phyloP scores from a whole-genome alignment of 106 monocot species.

The Chionographis japonica region DNA sequence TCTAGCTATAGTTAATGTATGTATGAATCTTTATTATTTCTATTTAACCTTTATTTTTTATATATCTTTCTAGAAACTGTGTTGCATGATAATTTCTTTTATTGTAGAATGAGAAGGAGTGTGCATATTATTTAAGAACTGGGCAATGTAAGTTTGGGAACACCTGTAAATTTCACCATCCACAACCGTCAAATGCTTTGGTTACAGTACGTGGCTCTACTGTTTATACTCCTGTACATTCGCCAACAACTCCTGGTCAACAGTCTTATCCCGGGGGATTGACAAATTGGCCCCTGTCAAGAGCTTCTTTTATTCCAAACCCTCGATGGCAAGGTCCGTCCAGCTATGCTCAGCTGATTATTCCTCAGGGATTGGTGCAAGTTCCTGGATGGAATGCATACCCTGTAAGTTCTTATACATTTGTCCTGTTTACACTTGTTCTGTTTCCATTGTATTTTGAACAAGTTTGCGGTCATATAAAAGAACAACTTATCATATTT shows the following conservation, averaged over 20 bases:
- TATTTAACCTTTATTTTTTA: not conserved
- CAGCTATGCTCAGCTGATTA: slow-evolving; percentile 77
- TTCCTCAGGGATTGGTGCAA: slow-evolving; percentile 91
- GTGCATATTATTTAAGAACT: slow-evolving; percentile 94
- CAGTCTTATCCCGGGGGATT: slow-evolving; percentile 59
- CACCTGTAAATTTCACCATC: slow-evolving; percentile 99
- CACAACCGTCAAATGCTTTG: slow-evolving; percentile 72
- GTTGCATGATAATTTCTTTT: slow-evolving; percentile 6
- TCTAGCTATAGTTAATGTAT: not conserved
- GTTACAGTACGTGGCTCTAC: slow-evolving; percentile 58
- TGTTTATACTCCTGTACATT: slow-evolving; percentile 64
- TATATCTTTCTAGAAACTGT: not conserved
- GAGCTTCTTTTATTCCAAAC: slow-evolving; percentile 79
- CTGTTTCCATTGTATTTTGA: not conserved
- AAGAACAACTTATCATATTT: too few relatives aligned
- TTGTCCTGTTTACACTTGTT: not conserved
- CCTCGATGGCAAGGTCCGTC: slow-evolving; percentile 88
- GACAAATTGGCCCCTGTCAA: slow-evolving; percentile 63
- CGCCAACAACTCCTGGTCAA: slow-evolving; percentile 65
- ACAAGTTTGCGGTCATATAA: too few relatives aligned
- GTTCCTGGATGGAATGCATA: slow-evolving; percentile 89
- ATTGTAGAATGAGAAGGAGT: slow-evolving; percentile 82
- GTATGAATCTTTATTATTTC: not conserved
- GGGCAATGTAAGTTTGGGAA: slow-evolving; percentile 89
- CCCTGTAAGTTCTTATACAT: slow-evolving; percentile 51